Percentiles rank a stretch among this genome's conserved stretches.
Evolutionary conservation across 176 grass and related monocot species (phyloP).

Genomic region (Phyllostachys edulis): DNA sequence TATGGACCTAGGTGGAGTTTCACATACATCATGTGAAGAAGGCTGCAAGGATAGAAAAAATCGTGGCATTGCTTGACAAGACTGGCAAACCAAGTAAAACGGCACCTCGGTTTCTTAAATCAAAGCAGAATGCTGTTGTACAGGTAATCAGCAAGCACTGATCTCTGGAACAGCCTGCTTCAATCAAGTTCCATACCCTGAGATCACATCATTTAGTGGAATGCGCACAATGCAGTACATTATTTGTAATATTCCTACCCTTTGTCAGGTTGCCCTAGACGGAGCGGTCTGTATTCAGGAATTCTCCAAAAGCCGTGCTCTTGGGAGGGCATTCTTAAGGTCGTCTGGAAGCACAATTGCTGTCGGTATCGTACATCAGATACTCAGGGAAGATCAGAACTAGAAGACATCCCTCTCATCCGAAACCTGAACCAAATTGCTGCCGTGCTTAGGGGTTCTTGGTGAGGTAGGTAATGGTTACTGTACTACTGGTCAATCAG

Average conservation of each 20-base stretch:
- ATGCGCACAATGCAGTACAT: background rate
- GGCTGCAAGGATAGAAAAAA: conserved; percentile 72
- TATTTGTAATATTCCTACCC: background rate
- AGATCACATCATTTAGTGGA: background rate
- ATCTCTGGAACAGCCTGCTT: background rate
- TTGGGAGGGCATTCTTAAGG: conserved; percentile 81
- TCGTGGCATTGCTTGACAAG: conserved; percentile 79
- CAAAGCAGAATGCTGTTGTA: conserved; percentile 83
- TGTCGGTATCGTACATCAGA: conserved; percentile 60
- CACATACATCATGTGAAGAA: conserved; percentile 98
- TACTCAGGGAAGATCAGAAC: conserved; percentile 46
- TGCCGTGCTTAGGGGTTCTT: background rate
- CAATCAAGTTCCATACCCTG: background rate
- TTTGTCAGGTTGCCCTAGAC: conserved; percentile 57
- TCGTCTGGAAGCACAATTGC: conserved; percentile 74
- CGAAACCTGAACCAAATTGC: background rate
- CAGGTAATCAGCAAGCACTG: conserved; percentile 44
- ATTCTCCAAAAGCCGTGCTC: conserved; percentile 72
- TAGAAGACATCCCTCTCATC: background rate
- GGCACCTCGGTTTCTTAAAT: conserved; percentile 80
- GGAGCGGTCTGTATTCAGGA: conserved; percentile 74
- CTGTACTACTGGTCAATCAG: conserved; percentile 11
- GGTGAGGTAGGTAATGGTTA: background rate
- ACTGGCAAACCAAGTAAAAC: conserved; percentile 71
- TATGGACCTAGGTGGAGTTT: conserved; percentile 68